Evolutionary conservation across 2,329 filamentous ascomycete genomes (phyloP).

Genomic region (Nemania diffusa): DNA sequence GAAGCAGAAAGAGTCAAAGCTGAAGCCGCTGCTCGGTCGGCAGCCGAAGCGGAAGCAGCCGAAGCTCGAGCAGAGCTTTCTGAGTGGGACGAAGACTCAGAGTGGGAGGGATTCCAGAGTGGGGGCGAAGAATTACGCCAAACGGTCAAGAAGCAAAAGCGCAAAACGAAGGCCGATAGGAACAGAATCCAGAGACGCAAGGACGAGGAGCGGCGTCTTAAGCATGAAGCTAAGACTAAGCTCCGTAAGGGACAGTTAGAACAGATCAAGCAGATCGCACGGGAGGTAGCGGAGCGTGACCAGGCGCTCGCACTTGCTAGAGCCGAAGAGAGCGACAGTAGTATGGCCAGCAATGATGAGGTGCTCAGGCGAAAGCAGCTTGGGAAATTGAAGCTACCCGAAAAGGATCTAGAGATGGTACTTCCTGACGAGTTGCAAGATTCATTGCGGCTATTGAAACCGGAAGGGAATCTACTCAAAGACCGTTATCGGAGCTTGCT

Average conservation of each 20-base stretch:
- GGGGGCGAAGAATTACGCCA: slow-evolving; percentile 74
- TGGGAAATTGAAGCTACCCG: slow-evolving; percentile 77
- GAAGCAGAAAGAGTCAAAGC: slow-evolving; percentile 73
- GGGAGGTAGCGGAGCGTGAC: slow-evolving; percentile 70
- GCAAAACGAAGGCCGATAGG: slow-evolving; percentile 86
- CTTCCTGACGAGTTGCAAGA: slow-evolving; percentile 86
- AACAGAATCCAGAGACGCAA: slow-evolving; percentile 91
- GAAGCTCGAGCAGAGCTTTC: slow-evolving; percentile 73
- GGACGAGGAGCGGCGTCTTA: slow-evolving; percentile 80
- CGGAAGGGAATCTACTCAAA: slow-evolving; percentile 93
- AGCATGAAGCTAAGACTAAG: slow-evolving; percentile 80
- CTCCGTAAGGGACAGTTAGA: slow-evolving; percentile 77
- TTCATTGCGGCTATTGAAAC: slow-evolving; percentile 82
- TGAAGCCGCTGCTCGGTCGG: slow-evolving; percentile 75
- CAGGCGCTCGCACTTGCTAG: slow-evolving; percentile 57
- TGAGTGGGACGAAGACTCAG: slow-evolving; percentile 86
- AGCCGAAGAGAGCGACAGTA: slow-evolving; percentile 60
- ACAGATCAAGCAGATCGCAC: slow-evolving; percentile 75
- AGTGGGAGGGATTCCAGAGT: slow-evolving; percentile 90
- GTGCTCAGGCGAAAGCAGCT: slow-evolving; percentile 77
- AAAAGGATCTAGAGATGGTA: slow-evolving; percentile 83
- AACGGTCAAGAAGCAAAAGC: slow-evolving; percentile 78
- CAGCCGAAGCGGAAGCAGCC: slow-evolving; percentile 78
- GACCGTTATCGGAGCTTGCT: slow-evolving; percentile 92
- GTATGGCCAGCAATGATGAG: slow-evolving; percentile 63